These are phyloP conservation scores for Kodamaea derodonti DNA, from an alignment of 1,139 yeast species.

Conservation along the genomic window DNA sequence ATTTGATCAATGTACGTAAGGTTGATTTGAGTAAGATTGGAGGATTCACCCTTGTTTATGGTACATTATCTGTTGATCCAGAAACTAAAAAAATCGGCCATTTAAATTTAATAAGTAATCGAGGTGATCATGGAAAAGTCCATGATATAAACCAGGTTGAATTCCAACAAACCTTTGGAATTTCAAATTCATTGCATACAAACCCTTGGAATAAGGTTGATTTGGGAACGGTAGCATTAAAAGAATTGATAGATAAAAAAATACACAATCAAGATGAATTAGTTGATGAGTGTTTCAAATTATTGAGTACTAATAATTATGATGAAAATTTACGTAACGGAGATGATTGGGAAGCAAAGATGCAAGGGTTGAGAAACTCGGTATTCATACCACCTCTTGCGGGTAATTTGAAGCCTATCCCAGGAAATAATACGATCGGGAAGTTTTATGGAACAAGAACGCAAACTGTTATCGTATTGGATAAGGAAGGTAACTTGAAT, in stretches of 20 bases:
- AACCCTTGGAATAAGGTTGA: conserved; percentile 74
- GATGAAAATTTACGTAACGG: conserved; percentile 23
- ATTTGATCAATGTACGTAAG: conserved; percentile 16
- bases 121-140: conserved; percentile 40
- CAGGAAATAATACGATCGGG: conserved; percentile 27
- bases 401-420: conserved; percentile 14
- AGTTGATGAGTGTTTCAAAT: conserved; percentile 47
- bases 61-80: conserved; percentile 38
- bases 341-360: conserved; percentile 24
- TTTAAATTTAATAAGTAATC: conserved; percentile 48
- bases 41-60: conserved; percentile 81
- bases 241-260: conserved; percentile 28
- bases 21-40: conserved; percentile 54
- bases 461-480: conserved; percentile 71
- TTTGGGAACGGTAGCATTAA: conserved; percentile 46
- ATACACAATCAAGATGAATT: conserved; percentile 34
- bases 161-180: conserved; percentile 32
- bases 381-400: conserved; percentile 69
- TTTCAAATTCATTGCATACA: conserved; percentile 60
- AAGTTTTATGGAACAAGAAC: conserved; percentile 84
- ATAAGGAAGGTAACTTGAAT: conserved; percentile 39
- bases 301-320: conserved; percentile 49
- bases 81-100: conserved; percentile 25
- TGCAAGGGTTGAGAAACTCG: conserved; percentile 51
- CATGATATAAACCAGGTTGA: conserved; percentile 14